phyloP scores from a whole-genome alignment of 2,329 filamentous ascomycete genomes.

The Clonostachys byssicola region DNA sequence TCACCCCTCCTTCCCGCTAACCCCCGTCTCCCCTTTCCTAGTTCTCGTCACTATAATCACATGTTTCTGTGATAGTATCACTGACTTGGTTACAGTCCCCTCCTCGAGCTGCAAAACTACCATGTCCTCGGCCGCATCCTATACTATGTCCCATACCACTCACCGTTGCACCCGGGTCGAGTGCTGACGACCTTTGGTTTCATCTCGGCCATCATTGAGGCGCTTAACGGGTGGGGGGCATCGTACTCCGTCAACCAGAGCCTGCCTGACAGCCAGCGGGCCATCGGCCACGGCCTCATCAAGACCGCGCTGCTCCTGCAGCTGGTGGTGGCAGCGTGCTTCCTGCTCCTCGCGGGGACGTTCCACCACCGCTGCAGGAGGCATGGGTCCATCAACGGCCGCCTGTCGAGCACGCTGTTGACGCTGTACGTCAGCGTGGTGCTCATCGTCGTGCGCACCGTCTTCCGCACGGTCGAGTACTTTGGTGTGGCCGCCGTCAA shows the following conservation, averaged over 20 bases:
- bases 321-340: slow-evolving; percentile 43
- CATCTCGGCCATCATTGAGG: slow-evolving; percentile 41
- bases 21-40: neutral
- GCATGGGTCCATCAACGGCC: slow-evolving; percentile 24
- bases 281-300: slow-evolving; percentile 38
- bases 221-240: slow-evolving; percentile 40
- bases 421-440: slow-evolving; percentile 46
- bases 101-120: slow-evolving; percentile 59
- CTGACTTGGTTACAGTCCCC: slow-evolving; percentile 29
- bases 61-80: neutral
- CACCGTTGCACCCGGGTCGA: slow-evolving; percentile 41
- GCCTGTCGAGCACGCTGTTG: slow-evolving; percentile 28
- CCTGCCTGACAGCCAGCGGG: slow-evolving; percentile 27
- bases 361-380: slow-evolving; percentile 42
- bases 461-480: slow-evolving; percentile 57
- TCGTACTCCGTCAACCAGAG: slow-evolving; percentile 40
- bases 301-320: slow-evolving; percentile 51
- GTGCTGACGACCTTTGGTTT: slow-evolving; percentile 40
- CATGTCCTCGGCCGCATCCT: slow-evolving; percentile 55
- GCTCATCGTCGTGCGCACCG: slow-evolving; percentile 47
- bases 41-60: neutral
- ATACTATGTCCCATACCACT: slow-evolving; percentile 51
- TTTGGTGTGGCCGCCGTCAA: slow-evolving; percentile 41
- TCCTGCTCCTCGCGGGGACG: slow-evolving; percentile 37
- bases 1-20: no score